Evolutionary conservation across 2,329 filamentous ascomycete species (phyloP), one percentile per base, ranked within the genome.

Genomic region (Dactylonectria estremocensis): DNA sequence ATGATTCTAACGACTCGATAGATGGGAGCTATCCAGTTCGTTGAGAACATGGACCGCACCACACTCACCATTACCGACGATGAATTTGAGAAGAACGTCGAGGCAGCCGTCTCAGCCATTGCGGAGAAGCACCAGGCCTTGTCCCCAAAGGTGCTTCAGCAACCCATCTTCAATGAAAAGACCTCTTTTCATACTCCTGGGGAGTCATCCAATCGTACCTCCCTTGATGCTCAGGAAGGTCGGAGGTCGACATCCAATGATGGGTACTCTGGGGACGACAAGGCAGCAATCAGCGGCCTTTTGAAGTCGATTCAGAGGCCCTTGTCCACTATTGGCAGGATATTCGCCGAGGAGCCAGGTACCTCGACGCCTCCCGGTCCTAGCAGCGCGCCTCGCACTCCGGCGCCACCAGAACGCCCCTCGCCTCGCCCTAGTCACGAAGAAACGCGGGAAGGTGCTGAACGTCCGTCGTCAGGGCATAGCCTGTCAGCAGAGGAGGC

Each of bases 51-150:
- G 81, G 96, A 99, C 80, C 92, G 95, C 50, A 98, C 96, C 1
- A 95, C 92, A 28, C 84, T 99, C 8, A 98, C 96, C 1, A 96
- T 99, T 58, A 92, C 92, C 2, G 95, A 99, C 76, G 94, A 96
- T 64, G 96, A 98, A 43, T 99, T 99, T 76, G 96, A 99, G 79
- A 90, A 89, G 77, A 95, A 97, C 73, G 97, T 99, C n/a, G 96
- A 99, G 83, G 93, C 93, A 4, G 95, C 96, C 8, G 97, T 99
- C 3, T 97, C 94, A 6, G 94, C 93, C 48, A 99, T 99, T 72
- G 95, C 96, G 2, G 95, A 98, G 81, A 94, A 93, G 76, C 95
- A 98, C 76, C 89, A 90, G 65, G 79, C 83, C 7, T 80, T 83
- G 48, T 87, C 88, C 8, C 86, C 86, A 10, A 78, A 69, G 76